A percentile compares a stretch with the other conserved stretches of the same genome.
These are phyloP conservation scores for Apiotrichum montevideense DNA, from an alignment of 1,284 basidiomycete species.

Conservation along the genomic window DNA sequence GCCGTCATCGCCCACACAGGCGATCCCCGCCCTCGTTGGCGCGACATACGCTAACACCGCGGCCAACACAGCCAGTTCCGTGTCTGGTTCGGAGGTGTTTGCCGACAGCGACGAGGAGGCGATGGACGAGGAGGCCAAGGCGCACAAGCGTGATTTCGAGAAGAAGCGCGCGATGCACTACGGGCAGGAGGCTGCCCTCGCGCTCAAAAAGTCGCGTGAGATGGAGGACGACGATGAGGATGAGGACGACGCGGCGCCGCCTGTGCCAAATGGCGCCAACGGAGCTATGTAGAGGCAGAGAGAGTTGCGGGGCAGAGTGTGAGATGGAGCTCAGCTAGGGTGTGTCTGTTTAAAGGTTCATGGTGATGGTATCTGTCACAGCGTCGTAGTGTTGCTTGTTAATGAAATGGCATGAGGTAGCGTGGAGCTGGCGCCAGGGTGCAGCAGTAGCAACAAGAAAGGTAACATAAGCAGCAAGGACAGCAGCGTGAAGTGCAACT, in stretches of 20 bases:
- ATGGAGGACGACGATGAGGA: conserved; percentile 33
- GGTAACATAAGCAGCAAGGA: no score
- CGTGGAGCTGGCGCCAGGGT: no score
- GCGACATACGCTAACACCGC: conserved; percentile 42
- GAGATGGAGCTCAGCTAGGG: no score
- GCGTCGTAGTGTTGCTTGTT: background rate
- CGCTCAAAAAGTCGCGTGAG: conserved; percentile 61
- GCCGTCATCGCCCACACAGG: conserved; percentile 42
- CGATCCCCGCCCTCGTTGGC: conserved; percentile 48
- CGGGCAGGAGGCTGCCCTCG: conserved; percentile 77
- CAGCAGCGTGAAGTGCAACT: no score
- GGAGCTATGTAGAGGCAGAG: background rate
- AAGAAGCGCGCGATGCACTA: conserved; percentile 77
- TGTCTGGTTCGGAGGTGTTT: conserved; percentile 31
- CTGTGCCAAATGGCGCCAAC: background rate
- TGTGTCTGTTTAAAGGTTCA: background rate
- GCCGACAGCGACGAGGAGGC: conserved; percentile 66
- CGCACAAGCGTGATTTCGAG: conserved; percentile 75
- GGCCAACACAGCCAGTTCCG: conserved; percentile 26
- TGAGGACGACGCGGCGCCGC: conserved; percentile 3
- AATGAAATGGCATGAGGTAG: background rate
- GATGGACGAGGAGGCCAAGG: conserved; percentile 82
- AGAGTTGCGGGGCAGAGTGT: no score
- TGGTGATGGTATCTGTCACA: background rate
- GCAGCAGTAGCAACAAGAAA: no score